Percentiles rank a stretch among this genome's conserved stretches.
These are phyloP conservation scores for Tolypocladium album DNA, from an alignment of 2,329 filamentous ascomycete species.

Conservation along the genomic window DNA sequence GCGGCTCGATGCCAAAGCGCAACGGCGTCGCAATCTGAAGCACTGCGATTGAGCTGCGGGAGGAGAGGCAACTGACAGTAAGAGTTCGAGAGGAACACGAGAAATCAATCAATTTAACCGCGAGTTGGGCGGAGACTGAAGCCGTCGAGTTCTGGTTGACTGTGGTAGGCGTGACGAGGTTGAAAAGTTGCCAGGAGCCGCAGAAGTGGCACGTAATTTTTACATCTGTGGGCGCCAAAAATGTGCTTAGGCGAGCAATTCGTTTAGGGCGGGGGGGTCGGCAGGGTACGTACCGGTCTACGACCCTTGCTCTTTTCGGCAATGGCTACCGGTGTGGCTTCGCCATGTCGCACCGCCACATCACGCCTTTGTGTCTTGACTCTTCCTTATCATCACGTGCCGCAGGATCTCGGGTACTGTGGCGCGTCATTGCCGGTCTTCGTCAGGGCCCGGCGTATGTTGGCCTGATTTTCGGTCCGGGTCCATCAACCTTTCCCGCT, in stretches of 20 bases:
- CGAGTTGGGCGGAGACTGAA: constrained; percentile 95
- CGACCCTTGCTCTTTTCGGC: neutral
- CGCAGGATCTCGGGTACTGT: neutral
- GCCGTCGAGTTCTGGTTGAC: constrained; percentile 72
- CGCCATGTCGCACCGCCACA: constrained; percentile 3
- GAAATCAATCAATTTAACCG: constrained; percentile 99
- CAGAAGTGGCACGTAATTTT: constrained; percentile 16
- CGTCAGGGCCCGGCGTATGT: neutral
- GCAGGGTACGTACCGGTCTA: neutral
- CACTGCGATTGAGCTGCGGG: neutral
- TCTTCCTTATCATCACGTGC: neutral
- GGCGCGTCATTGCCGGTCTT: neutral
- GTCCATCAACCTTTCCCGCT: neutral
- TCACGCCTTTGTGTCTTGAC: too few species aligned
- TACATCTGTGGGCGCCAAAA: constrained; percentile 22
- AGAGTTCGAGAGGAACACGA: constrained; percentile 55
- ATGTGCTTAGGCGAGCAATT: constrained; percentile 14
- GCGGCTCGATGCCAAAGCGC: neutral
- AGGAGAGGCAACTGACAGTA: constrained; percentile 21
- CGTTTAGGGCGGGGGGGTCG: constrained; percentile 12
- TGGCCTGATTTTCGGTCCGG: neutral
- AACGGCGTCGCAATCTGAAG: neutral
- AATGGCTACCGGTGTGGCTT: neutral
- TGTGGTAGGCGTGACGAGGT: constrained; percentile 13
- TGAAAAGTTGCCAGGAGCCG: constrained; percentile 14